These are phyloP conservation scores for Aspergillus bridgeri DNA, from an alignment of 495 filamentous ascomycete genomes.

Conservation along the genomic window DNA sequence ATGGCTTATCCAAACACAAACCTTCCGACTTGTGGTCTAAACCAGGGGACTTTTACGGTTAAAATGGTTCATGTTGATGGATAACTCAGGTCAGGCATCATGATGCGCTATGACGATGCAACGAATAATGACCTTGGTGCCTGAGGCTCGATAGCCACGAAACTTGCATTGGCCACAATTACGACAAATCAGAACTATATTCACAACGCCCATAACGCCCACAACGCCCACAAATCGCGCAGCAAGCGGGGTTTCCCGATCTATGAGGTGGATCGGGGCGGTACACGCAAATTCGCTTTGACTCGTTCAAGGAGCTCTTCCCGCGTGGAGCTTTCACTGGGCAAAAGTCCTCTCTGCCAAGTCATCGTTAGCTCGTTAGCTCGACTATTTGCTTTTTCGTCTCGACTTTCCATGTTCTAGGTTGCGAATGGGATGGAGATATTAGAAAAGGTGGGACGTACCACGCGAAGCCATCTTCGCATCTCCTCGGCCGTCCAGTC, in stretches of 20 bases:
- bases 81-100: not conserved
- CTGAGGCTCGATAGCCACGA: not conserved
- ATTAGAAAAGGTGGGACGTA: constrained; percentile 40
- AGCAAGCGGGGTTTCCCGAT: not conserved
- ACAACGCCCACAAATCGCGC: not conserved
- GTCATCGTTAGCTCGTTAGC: constrained; percentile 16
- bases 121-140: not conserved
- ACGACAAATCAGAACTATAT: not conserved
- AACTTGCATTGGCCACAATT: not conserved
- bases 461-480: constrained; percentile 68
- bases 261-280: constrained; percentile 27
- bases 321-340: constrained; percentile 59
- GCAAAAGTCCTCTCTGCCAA: constrained; percentile 67
- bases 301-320: constrained; percentile 79
- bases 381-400: not conserved
- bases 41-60: not conserved
- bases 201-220: not conserved
- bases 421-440: not conserved
- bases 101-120: not conserved
- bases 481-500: constrained; percentile 72
- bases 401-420: not conserved
- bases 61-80: not conserved
- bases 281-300: constrained; percentile 66
- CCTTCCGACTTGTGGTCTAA: constrained; percentile 61
- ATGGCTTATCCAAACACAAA: constrained; percentile 73